Base-by-base conservation (phyloP, 2,329 filamentous ascomycete species). In the Diaporthe citriasiana region DNA sequence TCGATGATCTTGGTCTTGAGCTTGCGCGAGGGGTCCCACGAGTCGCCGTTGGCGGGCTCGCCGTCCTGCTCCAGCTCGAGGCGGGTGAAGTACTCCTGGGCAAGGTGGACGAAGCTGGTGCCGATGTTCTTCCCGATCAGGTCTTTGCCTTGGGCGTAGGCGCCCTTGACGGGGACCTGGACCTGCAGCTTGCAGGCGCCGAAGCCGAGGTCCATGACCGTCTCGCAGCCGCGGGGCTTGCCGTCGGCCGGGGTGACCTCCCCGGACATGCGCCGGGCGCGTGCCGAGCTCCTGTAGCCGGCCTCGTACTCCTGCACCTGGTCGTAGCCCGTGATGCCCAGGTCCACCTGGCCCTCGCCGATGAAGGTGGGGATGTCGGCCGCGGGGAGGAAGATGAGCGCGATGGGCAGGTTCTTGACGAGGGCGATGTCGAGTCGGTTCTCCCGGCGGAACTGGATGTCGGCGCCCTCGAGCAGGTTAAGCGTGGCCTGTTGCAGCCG, bases 311-410 rank as follows among this genome's bases (percentile, higher is more conserved):
- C 96, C 76, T 93, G 92, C 65, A 98, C 95, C 81, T 98, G 95
- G 82, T 99, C 97, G 80, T 91, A 91, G 68, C 97, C 97, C 0
- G 97, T 98, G 82, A 99, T 99, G 76, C 97, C 97, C 22, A 99
- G 88, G 81, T 98, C 95, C 63, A 98, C 95, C 76, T 93, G 93
- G 74, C 97, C 97, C 85, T 98, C 95, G 73, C 96, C 96, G 63
- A 99, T 95, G 81, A 98, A 98, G 51, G 95, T 98, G 7, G 97
- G 97, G 81, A 99, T 99, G 83, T 99, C 97, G 78, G 95, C 95
- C 50, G 96, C 97, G 40, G 97, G 97, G 35, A 99, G 93, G 88
- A 99, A 99, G 81, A 99, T 92, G 75, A 99, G 93, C 22, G 97
- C 97, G 79, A 99, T 95, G 47, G 94, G 94, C 38, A 97, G 91